Base-by-base conservation (phyloP, 192 early-diverging fungal genomes). In the Coemansia sp. region DNA sequence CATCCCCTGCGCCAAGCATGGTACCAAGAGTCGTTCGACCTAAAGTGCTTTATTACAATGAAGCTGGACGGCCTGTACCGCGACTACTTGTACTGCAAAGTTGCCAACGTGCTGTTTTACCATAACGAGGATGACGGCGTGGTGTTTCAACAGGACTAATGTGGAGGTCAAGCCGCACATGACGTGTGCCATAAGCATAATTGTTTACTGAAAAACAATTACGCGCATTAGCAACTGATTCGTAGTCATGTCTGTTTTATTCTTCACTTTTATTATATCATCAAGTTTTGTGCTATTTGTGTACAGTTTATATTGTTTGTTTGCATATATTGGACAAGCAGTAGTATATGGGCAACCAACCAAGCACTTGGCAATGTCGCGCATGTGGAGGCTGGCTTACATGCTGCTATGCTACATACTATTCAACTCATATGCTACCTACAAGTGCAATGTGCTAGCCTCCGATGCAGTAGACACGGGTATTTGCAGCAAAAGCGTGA, bases 21-120 rank as follows among this genome's bases (percentile, higher is more conserved):
- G 83, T 68, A 84, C 60, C 72, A 80, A 28, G 49, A 58, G 15
- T 42, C 55, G 20, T 75, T 84, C 28, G 73, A 82, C 38, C 76
- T 77, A 58, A 89, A 89, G 57, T 87, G 83, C 71, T 75, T 89
- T 66, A 62, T 89, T 21, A 67, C 76, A 23, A 89, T 89, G 87
- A 89, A 89, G 77, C 72, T 85, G 23, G 85, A 84, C 28, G 84
- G 81, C 5, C 81, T 88, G 6, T 88, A 88, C 38, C 80, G 87
- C 36, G 86, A 87, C 82, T 83, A 76, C 47, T 18, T 79, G 3
- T 83, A 83, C 60, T 56, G 15, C 12, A 73, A 68, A 17, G 70
- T 83, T 15, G 76, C 81, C 20, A 83, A 83, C 25, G 28, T 83
- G 11, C 53, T 83, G 36, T 67, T 74, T 17, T 83, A 83, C 68